Evolutionary conservation across 1,284 basidiomycete species (phyloP).

Genomic region (Amylostereum chailletii): DNA sequence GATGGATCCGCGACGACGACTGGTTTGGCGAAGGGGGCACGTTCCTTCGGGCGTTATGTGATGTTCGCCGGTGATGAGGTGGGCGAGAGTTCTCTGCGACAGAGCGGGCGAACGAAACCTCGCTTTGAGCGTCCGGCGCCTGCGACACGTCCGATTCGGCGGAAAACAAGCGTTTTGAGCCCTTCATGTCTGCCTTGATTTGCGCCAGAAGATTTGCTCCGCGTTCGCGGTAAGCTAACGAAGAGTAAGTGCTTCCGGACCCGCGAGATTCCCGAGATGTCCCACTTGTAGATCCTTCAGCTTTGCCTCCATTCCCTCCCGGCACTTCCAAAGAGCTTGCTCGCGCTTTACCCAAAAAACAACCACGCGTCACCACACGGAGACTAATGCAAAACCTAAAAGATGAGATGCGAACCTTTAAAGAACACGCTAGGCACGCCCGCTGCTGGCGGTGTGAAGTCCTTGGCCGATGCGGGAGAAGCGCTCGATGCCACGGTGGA

Average conservation of each 20-base stretch:
- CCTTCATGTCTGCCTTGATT: slow-evolving; percentile 68
- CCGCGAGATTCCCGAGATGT: slow-evolving; percentile 6
- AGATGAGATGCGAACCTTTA: too few species aligned
- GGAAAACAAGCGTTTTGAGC: slow-evolving; percentile 61
- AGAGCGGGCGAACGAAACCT: background rate
- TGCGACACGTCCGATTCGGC: slow-evolving; percentile 50
- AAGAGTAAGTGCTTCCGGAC: slow-evolving; percentile 31
- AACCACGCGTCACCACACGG: too few species aligned
- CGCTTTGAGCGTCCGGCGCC: background rate
- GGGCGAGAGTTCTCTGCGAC: background rate
- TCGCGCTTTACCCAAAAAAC: too few species aligned
- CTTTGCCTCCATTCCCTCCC: background rate
- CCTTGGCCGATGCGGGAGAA: too few species aligned
- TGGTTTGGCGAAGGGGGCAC: slow-evolving; percentile 4
- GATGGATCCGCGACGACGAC: slow-evolving; percentile 1
- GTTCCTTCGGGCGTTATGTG: slow-evolving; percentile 4
- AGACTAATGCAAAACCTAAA: too few species aligned
- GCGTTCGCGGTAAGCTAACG: slow-evolving; percentile 61
- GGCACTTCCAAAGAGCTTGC: too few species aligned
- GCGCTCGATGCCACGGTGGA: slow-evolving; percentile 43
- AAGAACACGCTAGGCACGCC: slow-evolving; percentile 9
- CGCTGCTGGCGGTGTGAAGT: slow-evolving; percentile 9
- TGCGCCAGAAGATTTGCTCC: slow-evolving; percentile 78
- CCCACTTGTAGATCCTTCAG: slow-evolving; percentile 19
- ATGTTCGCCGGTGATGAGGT: background rate